Evolutionary conservation across 177 flowering plant genomes (phyloP).

Genomic region (Vitis hybrid): DNA sequence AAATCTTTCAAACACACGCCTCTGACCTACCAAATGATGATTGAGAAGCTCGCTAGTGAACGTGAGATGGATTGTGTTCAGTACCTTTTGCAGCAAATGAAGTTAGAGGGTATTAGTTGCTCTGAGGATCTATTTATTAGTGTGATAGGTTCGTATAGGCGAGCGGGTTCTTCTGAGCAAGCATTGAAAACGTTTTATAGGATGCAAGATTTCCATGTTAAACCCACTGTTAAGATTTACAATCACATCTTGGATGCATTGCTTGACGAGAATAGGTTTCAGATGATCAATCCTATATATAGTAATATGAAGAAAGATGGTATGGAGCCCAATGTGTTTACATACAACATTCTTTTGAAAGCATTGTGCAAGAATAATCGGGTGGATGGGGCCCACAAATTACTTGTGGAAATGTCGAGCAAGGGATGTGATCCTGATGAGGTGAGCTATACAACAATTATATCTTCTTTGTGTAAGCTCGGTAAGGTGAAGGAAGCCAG

Average conservation of each 20-base stretch:
- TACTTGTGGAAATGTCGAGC: conserved; percentile 74
- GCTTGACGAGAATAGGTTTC: conserved; percentile 69
- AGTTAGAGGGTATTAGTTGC: conserved; percentile 59
- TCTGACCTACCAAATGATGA: conserved; percentile 64
- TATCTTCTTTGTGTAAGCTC: conserved; percentile 60
- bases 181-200: conserved; percentile 76
- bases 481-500: conserved; percentile 69
- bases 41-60: conserved; percentile 54
- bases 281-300: conserved; percentile 65
- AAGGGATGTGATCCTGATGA: conserved; percentile 74
- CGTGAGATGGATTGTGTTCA: conserved; percentile 60
- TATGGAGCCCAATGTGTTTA: conserved; percentile 71
- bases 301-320: conserved; percentile 81
- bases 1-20: conserved; percentile 63
- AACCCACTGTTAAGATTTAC: conserved; percentile 72
- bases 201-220: conserved; percentile 68
- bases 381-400: conserved; percentile 59
- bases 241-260: conserved; percentile 80
- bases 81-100: conserved; percentile 85
- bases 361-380: conserved; percentile 79
- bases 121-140: conserved; percentile 58
- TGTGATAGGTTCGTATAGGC: conserved; percentile 52
- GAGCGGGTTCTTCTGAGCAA: conserved; percentile 54
- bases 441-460: conserved; percentile 74
- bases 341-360: conserved; percentile 81